Conservation (phyloP, 2,329 filamentous ascomycete species). For the Onygenales sp. region DNA sequence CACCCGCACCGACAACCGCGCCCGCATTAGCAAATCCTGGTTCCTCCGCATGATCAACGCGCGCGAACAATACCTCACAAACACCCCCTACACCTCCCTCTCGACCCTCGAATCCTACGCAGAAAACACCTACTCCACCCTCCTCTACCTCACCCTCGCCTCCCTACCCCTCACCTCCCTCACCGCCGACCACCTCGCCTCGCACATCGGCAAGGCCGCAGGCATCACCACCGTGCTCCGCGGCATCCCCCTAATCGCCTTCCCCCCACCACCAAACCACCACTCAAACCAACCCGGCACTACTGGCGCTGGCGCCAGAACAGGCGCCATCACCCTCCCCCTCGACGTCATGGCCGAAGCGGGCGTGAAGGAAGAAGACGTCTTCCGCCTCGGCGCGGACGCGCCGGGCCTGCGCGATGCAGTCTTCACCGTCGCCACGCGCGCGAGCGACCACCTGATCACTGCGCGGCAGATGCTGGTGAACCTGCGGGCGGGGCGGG, state of each 20-base stretch:
- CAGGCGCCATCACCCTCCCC: slow-evolving; percentile 67
- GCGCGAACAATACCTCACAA: slow-evolving; percentile 72
- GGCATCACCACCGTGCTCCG: slow-evolving; percentile 82
- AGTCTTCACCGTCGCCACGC: slow-evolving; percentile 82
- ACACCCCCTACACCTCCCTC: slow-evolving; percentile 68
- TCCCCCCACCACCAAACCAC: slow-evolving; percentile 54
- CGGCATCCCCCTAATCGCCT: slow-evolving; percentile 79
- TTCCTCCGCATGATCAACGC: slow-evolving; percentile 68
- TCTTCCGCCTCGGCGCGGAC: slow-evolving; percentile 69
- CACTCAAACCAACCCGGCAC: slow-evolving; percentile 41
- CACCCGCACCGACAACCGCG: slow-evolving; percentile 35
- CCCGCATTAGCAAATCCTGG: slow-evolving; percentile 59
- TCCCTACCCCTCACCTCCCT: slow-evolving; percentile 70
- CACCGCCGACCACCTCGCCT: slow-evolving; percentile 84
- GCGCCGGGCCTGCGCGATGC: slow-evolving; percentile 79
- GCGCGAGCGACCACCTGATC: slow-evolving; percentile 91
- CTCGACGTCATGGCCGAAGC: slow-evolving; percentile 80
- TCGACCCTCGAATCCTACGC: slow-evolving; percentile 74
- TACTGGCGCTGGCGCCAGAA: slow-evolving; percentile 33
- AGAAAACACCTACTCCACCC: slow-evolving; percentile 87
- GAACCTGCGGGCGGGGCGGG: slow-evolving; percentile 62
- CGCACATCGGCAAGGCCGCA: slow-evolving; percentile 87
- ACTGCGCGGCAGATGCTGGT: slow-evolving; percentile 87
- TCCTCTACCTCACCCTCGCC: slow-evolving; percentile 81
- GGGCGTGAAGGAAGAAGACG: slow-evolving; percentile 76